Conservation (phyloP, 139 green algal species). For the Coelastrella sp. region DNA sequence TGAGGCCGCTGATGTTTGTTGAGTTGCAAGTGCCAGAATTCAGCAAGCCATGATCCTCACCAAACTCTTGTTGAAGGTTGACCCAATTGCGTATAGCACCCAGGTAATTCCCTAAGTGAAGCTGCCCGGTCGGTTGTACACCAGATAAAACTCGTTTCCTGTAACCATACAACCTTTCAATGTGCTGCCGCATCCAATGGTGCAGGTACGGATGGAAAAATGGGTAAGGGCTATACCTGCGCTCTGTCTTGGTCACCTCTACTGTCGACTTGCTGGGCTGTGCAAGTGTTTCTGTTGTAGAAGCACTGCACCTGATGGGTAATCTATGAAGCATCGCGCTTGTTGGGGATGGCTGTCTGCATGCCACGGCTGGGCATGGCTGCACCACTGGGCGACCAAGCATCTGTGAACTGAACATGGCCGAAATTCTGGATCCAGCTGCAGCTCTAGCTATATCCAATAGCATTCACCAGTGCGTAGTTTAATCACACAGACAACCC, state of each 20-base stretch:
- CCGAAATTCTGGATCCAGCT: background rate
- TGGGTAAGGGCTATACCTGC: slow-evolving; percentile 20
- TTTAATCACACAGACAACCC: too few relatives aligned
- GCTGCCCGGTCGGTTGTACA: slow-evolving; percentile 95
- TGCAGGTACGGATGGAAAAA: background rate
- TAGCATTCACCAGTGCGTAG: slow-evolving; percentile 10
- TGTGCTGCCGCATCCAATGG: background rate
- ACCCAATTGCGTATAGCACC: slow-evolving; percentile 98
- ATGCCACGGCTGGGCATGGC: slow-evolving; percentile 12
- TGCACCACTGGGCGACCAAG: background rate
- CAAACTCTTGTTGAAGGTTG: slow-evolving; percentile 91
- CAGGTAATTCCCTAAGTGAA: slow-evolving; percentile 99
- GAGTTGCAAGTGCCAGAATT: too few relatives aligned
- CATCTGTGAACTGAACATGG: slow-evolving; percentile 1
- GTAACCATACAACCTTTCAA: background rate
- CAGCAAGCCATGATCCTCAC: slow-evolving; percentile 87
- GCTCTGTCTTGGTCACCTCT: background rate
- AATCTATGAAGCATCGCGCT: background rate
- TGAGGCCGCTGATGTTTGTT: too few relatives aligned
- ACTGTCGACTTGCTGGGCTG: slow-evolving; percentile 31
- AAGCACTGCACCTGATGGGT: background rate
- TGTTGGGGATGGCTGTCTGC: background rate
- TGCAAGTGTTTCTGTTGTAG: slow-evolving; percentile 4
- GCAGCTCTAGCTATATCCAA: background rate
- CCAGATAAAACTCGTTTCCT: slow-evolving; percentile 88